A percentile compares a stretch with the other conserved stretches of the same genome.
Conservation (phyloP, 2,329 filamentous ascomycete genomes). For the Aspergillus viridinutans region DNA sequence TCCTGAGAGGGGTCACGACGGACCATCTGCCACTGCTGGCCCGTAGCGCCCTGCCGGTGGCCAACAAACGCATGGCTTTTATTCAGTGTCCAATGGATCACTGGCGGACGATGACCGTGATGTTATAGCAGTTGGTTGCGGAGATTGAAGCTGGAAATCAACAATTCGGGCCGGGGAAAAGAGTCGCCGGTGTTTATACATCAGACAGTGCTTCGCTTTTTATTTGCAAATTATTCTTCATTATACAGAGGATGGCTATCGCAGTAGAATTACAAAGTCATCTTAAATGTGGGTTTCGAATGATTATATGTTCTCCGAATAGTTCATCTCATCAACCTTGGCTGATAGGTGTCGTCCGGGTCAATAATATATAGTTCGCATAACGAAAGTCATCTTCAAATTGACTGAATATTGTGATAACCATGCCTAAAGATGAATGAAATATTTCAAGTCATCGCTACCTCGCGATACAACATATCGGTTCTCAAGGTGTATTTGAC, state of each 20-base stretch:
- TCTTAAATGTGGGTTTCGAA: no score
- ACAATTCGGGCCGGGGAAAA: conserved; percentile 3
- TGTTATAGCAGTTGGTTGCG: neutral
- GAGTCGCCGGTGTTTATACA: conserved; percentile 1
- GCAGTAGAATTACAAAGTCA: neutral
- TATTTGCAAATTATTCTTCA: neutral
- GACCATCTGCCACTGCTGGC: conserved; percentile 32
- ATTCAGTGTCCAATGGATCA: neutral
- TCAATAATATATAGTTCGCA: neutral
- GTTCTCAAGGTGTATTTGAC: conserved; percentile 55
- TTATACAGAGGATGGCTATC: neutral
- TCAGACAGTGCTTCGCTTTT: neutral
- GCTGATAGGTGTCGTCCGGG: neutral
- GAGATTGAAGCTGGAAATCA: neutral
- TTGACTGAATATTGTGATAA: neutral
- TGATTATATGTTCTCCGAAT: neutral
- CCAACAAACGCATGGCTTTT: conserved; percentile 34
- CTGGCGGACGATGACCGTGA: neutral
- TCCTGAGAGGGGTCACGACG: conserved; percentile 22
- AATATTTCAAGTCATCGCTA: neutral
- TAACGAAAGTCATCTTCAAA: neutral
- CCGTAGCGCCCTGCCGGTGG: conserved; percentile 38
- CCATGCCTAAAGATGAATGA: neutral
- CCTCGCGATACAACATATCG: conserved; percentile 49
- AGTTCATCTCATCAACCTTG: neutral